Evolutionary conservation across 2,329 filamentous ascomycete genomes (phyloP), one percentile per base, ranked within the genome.

Genomic region (Pestalotiopsis sp.): DNA sequence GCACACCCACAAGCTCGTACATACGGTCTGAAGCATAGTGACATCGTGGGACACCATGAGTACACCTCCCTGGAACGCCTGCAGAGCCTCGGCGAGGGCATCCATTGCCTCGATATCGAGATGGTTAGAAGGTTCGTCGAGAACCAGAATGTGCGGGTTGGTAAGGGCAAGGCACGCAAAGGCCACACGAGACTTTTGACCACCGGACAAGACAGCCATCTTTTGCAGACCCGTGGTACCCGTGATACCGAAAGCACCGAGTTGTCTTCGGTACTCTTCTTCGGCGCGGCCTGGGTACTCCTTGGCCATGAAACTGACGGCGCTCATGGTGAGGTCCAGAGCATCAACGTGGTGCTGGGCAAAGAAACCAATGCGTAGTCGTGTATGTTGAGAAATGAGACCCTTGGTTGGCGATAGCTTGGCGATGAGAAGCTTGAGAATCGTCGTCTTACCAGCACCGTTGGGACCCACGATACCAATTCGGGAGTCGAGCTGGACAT

Each of bases 31-130:
- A 80, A 99, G 81, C 94, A 99, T 98, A 1, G 96, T 98, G 66
- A 99, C 96, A 79, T 99, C 96, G 92, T 99, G 96, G 77, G 93
- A 97, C 68, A 99, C 96, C 94, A 99, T 98, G 76, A 99, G 85
- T 68, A 99, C 95, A 80, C 96, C 96, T 70, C 96, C 96, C 83
- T 97, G 89, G 83, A 98, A 99, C 72, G 91, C 89, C 74, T 90
- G 88, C 74, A 99, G 85, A 17, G 96, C 96, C 38, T 92, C 90
- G 4, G 93, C 91, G 66, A 99, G 85, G 12, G 96, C 95, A 80
- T 99, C 96, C 96, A 99, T 98, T 72, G 96, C 96, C 81, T 99
- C 96, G 75, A 99, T 98, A 89, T 99, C 96, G 76, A 99, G 85
- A 82, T 99, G 96, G 85, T 99, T 99, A 72, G 94, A 97, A 79